Base-by-base conservation (phyloP, 2,329 filamentous ascomycete species). In the Phaeosphaeriaceae sp. region DNA sequence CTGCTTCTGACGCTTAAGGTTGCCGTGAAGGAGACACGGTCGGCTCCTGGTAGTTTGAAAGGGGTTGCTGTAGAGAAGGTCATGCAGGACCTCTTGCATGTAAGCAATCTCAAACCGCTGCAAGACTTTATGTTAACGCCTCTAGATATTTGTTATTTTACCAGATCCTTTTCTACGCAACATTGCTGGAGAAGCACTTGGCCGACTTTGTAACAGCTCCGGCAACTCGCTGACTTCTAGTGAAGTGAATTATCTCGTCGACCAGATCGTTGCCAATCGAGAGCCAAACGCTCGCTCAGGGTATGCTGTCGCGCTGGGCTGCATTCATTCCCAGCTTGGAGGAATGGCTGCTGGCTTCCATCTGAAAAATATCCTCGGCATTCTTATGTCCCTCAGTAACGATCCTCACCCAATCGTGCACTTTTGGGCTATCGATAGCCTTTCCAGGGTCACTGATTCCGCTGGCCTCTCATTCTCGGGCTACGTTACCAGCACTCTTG, bases 261-360 rank as follows among this genome's bases (percentile, higher is more conserved):
- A 99, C 65, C 96, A 89, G 1, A 97, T 99, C 56, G 92, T 99
- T 5, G 84, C 87, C 36, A 97, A 99, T 72, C 84, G 93, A 46
- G 94, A 99, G 70, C 94, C 94, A 0, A 93, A 90, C 70, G 92
- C 92, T 30, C 86, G 94, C 70, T 92, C 95, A 36, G 94, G 94
- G 9, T 99, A 93, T 74, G 94, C 95, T 13, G 90, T 95, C 79
- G 92, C 94, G 11, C 78, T 99, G 23, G 94, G 94, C 7, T 89
- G 88, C 48, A 97, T 99, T 42, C 92, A 99, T 74, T 89, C 91
- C 15, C 92, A 96, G 71, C 89, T 99, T 28, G 95, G 94, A 48
- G 93, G 94, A 48, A 97, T 99, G 92, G 94, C 94, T 44, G 94
- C 94, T 46, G 92, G 92, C 3, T 92, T 94, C 63, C 94, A 99